A percentile compares a stretch with the other conserved stretches of the same genome.
phyloP scores from a whole-genome alignment of 1,139 yeast species.

The Geotrichum candidum region DNA sequence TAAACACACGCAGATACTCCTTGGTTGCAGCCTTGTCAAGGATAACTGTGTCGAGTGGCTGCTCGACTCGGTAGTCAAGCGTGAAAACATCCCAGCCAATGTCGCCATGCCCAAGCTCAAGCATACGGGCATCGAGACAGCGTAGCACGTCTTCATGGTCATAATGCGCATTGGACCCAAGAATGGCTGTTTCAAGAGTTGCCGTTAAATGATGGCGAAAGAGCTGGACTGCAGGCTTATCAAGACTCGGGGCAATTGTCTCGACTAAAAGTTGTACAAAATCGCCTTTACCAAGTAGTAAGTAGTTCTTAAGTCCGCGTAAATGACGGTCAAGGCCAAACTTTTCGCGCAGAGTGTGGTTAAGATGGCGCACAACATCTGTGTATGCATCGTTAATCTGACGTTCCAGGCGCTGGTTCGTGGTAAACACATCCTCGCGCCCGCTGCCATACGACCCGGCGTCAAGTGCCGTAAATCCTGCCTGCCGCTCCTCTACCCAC shows the following conservation, averaged over 20 bases:
- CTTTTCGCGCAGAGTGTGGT: constrained; percentile 45
- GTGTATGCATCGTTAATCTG: constrained; percentile 49
- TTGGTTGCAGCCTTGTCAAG: constrained; percentile 38
- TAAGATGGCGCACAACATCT: constrained; percentile 53
- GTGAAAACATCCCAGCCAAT: constrained; percentile 87
- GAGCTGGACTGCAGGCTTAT: constrained; percentile 56
- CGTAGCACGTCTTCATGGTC: constrained; percentile 41
- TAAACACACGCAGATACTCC: constrained; percentile 75
- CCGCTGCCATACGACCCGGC: constrained; percentile 11
- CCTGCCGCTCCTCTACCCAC: constrained; percentile 46
- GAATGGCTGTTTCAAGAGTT: constrained; percentile 60
- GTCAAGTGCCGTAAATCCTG: constrained; percentile 13
- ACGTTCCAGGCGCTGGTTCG: constrained; percentile 38
- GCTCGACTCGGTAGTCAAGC: constrained; percentile 65
- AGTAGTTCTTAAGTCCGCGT: constrained; percentile 54
- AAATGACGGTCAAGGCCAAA: constrained; percentile 53
- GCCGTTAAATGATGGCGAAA: constrained; percentile 63
- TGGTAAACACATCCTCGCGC: constrained; percentile 20
- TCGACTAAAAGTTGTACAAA: constrained; percentile 61
- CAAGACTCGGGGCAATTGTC: constrained; percentile 51
- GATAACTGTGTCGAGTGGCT: constrained; percentile 42
- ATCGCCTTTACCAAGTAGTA: constrained; percentile 72
- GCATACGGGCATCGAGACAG: constrained; percentile 73
- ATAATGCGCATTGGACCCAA: constrained; percentile 53
- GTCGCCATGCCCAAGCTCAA: constrained; percentile 62